phyloP scores from a whole-genome alignment of 495 filamentous ascomycete genomes.

The Trichoderma reesei region DNA sequence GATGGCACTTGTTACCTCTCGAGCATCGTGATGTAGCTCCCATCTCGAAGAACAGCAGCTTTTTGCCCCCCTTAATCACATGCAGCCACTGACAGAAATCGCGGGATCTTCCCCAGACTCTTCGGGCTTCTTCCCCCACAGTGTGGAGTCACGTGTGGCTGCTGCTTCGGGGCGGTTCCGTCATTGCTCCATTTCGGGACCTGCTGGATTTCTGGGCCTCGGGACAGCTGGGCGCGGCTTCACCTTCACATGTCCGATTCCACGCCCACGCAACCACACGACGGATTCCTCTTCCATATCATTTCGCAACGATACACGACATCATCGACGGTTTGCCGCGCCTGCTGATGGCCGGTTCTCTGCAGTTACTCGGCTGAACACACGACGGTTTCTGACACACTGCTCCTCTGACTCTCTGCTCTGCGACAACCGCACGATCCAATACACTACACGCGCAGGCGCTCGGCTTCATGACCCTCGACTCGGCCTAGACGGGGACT shows the following conservation, averaged over 20 bases:
- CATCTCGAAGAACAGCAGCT: too few relatives aligned
- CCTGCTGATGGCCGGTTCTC: neutral
- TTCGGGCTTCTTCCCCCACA: neutral
- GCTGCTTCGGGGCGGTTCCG: slow-evolving; percentile 1
- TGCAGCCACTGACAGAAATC: too few relatives aligned
- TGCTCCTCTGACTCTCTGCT: neutral
- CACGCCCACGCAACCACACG: neutral
- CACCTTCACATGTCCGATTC: neutral
- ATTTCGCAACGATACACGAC: neutral
- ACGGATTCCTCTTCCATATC: neutral
- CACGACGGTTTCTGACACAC: neutral
- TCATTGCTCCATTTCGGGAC: neutral
- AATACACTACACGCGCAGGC: neutral
- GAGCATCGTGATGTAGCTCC: too few relatives aligned
- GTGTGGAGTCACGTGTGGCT: slow-evolving; percentile 6
- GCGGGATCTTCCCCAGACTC: neutral
- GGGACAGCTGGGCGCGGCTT: slow-evolving; percentile 3
- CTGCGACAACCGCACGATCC: neutral
- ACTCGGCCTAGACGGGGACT: neutral
- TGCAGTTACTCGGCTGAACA: neutral
- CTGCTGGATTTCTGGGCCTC: neutral
- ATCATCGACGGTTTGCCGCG: neutral
- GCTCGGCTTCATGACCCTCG: neutral
- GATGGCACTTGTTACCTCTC: too few relatives aligned
- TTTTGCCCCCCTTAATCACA: too few relatives aligned